phyloP scores from a whole-genome alignment of 2,329 filamentous ascomycete species.

The Botrytis fragariae region DNA sequence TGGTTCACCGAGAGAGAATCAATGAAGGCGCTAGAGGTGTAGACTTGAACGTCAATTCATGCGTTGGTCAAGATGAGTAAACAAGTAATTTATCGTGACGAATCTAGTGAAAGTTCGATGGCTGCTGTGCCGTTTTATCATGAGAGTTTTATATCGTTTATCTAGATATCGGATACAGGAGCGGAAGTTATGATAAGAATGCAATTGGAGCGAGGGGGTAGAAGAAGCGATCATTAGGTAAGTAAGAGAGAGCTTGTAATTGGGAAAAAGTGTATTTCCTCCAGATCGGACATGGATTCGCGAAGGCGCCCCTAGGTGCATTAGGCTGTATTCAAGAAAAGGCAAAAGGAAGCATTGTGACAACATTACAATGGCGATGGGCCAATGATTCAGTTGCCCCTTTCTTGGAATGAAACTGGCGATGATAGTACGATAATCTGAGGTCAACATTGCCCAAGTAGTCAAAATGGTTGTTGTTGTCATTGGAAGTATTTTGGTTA shows the following conservation, averaged over 20 bases:
- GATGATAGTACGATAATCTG: neutral
- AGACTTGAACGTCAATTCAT: neutral
- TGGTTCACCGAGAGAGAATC: neutral
- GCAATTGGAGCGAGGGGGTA: neutral
- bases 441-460: neutral
- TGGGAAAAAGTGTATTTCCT: neutral
- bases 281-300: neutral
- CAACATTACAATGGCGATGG: neutral
- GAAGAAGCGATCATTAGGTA: neutral
- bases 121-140: neutral
- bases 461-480: neutral
- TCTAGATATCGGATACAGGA: neutral
- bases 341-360: slow-evolving; percentile 3
- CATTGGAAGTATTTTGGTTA: neutral
- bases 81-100: neutral
- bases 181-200: neutral
- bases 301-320: neutral
- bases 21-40: neutral
- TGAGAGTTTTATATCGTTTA: neutral
- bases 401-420: neutral
- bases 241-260: neutral
- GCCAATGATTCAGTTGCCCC: neutral
- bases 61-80: neutral
- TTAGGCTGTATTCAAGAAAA: neutral
- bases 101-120: neutral